A percentile compares a stretch with the other conserved stretches of the same genome.
These are phyloP conservation scores for Penicillium silybi DNA, from an alignment of 495 filamentous ascomycete species.

Conservation along the genomic window DNA sequence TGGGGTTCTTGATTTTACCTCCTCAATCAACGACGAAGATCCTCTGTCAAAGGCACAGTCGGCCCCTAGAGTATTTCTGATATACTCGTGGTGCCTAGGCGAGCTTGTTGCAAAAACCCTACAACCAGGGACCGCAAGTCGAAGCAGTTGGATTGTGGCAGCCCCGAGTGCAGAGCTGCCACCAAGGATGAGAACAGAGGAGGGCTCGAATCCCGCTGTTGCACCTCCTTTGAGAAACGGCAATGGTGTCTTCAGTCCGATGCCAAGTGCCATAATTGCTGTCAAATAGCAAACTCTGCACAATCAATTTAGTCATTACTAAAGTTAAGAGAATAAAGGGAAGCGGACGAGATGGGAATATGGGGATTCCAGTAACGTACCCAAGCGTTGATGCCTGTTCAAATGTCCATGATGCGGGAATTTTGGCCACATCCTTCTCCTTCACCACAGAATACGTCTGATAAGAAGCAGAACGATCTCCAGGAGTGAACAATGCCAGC, in stretches of 20 bases:
- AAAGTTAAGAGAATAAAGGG: too few relatives aligned
- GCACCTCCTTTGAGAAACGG: constrained; percentile 23
- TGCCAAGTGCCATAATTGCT: constrained; percentile 29
- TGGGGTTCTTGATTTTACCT: constrained; percentile 24
- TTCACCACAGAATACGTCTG: constrained; percentile 35
- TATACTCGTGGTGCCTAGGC: constrained; percentile 22
- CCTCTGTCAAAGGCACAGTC: constrained; percentile 27
- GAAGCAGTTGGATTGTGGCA: constrained; percentile 38
- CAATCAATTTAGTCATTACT: too few relatives aligned
- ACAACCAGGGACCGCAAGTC: constrained; percentile 27
- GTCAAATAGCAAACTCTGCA: constrained; percentile 39
- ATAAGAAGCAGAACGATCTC: constrained; percentile 28
- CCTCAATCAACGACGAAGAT: constrained; percentile 8
- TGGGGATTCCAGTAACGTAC: constrained; percentile 14
- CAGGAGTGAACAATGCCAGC: constrained; percentile 18
- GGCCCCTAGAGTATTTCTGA: constrained; percentile 27
- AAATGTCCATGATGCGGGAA: constrained; percentile 27
- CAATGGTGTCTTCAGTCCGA: constrained; percentile 24
- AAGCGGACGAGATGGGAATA: too few relatives aligned
- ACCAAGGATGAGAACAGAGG: constrained; percentile 40
- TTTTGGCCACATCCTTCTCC: constrained; percentile 30
- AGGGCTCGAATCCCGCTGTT: constrained; percentile 11
- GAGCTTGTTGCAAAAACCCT: constrained; percentile 40
- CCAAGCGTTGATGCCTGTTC: constrained; percentile 37
- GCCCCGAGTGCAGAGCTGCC: constrained; percentile 40